Conservation (phyloP, 805 yeast species). For the Kodamaea lidongshanica region DNA sequence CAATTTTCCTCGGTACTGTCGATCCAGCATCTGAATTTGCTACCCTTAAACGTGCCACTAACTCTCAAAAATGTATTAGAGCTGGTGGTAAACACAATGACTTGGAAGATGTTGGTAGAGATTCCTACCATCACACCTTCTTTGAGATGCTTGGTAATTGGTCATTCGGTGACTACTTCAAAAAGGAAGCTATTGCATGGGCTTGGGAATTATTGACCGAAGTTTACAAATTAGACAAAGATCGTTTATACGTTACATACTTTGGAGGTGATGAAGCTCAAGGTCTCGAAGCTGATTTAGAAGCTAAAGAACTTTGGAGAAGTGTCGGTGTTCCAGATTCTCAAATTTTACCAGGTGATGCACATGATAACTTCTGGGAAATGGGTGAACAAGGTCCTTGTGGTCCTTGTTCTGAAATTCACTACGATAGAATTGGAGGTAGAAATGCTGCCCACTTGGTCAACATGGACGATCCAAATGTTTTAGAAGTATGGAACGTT, state of each 20-base stretch:
- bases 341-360: slow-evolving; percentile 88
- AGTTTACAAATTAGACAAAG: slow-evolving; percentile 72
- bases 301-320: slow-evolving; percentile 84
- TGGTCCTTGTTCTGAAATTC: slow-evolving; percentile 98
- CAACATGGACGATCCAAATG: slow-evolving; percentile 96
- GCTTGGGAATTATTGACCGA: slow-evolving; percentile 89
- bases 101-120: slow-evolving; percentile 96
- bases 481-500: slow-evolving; percentile 94
- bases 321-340: slow-evolving; percentile 84
- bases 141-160: slow-evolving; percentile 99
- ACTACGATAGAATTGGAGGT: slow-evolving; percentile 97
- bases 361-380: slow-evolving; percentile 96
- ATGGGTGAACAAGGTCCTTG: slow-evolving; percentile 99
- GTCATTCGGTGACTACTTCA: slow-evolving; percentile 99
- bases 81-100: slow-evolving; percentile 99
- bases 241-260: slow-evolving; percentile 88
- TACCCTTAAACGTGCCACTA: slow-evolving; percentile 78
- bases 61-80: slow-evolving; percentile 97
- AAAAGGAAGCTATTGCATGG: slow-evolving; percentile 81
- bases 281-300: slow-evolving; percentile 88
- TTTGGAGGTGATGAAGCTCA: slow-evolving; percentile 85
- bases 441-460: slow-evolving; percentile 90
- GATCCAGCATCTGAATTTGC: slow-evolving; percentile 90
- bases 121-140: slow-evolving; percentile 96
- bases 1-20: slow-evolving; percentile 94